phyloP scores from a whole-genome alignment of 495 filamentous ascomycete species.

The Trichocladium uniseriatum region DNA sequence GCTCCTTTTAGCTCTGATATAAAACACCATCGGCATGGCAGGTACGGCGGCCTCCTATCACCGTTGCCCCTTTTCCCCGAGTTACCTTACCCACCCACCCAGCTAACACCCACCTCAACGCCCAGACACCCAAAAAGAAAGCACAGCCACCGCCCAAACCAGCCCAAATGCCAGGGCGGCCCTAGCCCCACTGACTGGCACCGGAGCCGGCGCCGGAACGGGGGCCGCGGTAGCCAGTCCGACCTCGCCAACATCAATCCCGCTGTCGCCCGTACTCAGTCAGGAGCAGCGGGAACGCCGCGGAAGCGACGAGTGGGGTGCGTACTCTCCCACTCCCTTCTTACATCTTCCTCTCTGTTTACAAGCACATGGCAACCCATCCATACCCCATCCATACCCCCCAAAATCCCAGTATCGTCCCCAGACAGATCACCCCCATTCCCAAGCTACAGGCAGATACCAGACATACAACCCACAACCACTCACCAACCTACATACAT shows the following conservation, averaged over 20 bases:
- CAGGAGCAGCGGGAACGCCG: constrained; percentile 4
- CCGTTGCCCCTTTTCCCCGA: not conserved
- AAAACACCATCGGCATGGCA: not conserved
- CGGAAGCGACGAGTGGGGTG: constrained; percentile 36
- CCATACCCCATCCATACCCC: no score
- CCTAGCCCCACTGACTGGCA: no score
- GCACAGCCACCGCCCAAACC: not conserved
- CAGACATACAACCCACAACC: no score
- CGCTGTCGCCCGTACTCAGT: not conserved
- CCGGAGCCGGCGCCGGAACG: no score
- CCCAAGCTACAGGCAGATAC: no score
- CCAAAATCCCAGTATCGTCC: no score
- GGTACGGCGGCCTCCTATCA: not conserved
- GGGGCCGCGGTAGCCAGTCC: not conserved
- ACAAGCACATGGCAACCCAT: not conserved
- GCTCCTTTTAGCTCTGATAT: no score
- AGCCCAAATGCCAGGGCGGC: not conserved
- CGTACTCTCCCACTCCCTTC: constrained; percentile 1
- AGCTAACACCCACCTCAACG: not conserved
- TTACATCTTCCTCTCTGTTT: not conserved
- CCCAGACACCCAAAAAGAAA: constrained; percentile 7
- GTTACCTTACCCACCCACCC: not conserved
- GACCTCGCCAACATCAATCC: not conserved
- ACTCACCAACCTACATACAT: no score
- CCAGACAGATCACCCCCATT: no score